Conservation (phyloP, 2,329 filamentous ascomycete genomes). For the Arthrobotrys sphaeroides region DNA sequence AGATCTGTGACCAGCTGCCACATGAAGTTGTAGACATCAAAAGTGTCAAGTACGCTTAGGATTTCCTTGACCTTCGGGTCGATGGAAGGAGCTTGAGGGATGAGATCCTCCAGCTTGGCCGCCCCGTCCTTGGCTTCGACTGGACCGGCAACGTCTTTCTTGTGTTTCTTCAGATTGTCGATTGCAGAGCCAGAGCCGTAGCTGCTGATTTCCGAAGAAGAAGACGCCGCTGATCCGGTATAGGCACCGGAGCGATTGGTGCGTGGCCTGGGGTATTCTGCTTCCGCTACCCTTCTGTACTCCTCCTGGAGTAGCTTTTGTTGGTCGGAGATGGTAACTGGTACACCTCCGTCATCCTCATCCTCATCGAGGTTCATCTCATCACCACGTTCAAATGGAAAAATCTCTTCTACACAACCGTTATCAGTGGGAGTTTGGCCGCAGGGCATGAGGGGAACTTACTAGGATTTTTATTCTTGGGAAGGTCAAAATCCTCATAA, state of each 20-base stretch:
- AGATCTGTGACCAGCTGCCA: conserved; percentile 9
- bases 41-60: neutral
- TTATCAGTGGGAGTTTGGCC: too few species aligned
- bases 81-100: neutral
- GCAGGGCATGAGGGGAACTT: too few species aligned
- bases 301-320: too few species aligned
- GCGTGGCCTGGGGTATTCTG: too few species aligned
- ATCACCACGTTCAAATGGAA: too few species aligned
- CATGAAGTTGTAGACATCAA: conserved; percentile 27
- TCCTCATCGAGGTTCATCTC: too few species aligned
- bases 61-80: neutral
- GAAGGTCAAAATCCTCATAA: neutral
- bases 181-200: conserved; percentile 4
- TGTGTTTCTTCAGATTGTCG: neutral
- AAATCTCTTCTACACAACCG: too few species aligned
- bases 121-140: neutral
- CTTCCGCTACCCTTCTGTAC: too few species aligned
- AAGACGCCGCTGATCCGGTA: neutral
- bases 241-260: neutral
- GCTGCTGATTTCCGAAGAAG: neutral
- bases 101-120: neutral
- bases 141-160: neutral
- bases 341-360: too few species aligned
- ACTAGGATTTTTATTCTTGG: neutral
- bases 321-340: too few species aligned